Conservation (phyloP, 2,329 filamentous ascomycete species). For the Fusarium duplospermum region DNA sequence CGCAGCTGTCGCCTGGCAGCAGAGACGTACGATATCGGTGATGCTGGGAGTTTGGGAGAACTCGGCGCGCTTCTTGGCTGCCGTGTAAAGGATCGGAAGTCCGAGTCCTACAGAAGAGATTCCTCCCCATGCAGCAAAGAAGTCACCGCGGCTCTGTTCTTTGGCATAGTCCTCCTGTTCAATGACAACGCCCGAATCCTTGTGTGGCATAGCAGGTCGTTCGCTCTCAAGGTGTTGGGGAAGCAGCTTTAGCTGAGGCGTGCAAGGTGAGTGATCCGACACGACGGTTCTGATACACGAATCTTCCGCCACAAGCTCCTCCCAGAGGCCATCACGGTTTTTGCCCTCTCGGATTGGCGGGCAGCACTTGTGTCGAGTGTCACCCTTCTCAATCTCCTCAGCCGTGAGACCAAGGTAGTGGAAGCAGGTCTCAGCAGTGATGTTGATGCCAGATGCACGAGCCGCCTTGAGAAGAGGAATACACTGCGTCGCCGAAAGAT, state of each 20-base stretch:
- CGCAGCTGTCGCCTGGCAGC: slow-evolving; percentile 84
- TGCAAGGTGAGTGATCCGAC: slow-evolving; percentile 96
- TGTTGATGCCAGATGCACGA: slow-evolving; percentile 78
- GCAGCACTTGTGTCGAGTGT: slow-evolving; percentile 95
- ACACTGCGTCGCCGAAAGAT: slow-evolving; percentile 88
- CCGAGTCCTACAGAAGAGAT: slow-evolving; percentile 95
- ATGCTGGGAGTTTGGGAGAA: slow-evolving; percentile 63
- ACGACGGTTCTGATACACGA: slow-evolving; percentile 93
- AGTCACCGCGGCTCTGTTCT: slow-evolving; percentile 74
- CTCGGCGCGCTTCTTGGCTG: slow-evolving; percentile 71
- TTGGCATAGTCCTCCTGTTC: slow-evolving; percentile 50
- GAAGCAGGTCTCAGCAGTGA: slow-evolving; percentile 96
- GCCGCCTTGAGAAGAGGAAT: slow-evolving; percentile 84
- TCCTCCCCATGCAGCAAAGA: slow-evolving; percentile 96
- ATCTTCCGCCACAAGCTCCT: slow-evolving; percentile 76
- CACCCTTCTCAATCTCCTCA: slow-evolving; percentile 84
- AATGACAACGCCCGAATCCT: slow-evolving; percentile 66
- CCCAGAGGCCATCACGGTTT: slow-evolving; percentile 90
- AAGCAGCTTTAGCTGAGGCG: slow-evolving; percentile 90
- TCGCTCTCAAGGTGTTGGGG: slow-evolving; percentile 69
- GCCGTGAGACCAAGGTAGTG: slow-evolving; percentile 90
- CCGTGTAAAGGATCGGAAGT: slow-evolving; percentile 88
- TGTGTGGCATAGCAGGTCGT: slow-evolving; percentile 55
- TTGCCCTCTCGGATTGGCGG: slow-evolving; percentile 85
- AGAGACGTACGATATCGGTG: slow-evolving; percentile 85